Evolutionary conservation across 805 yeast species (phyloP).

Genomic region (Starmerella khaoyaiensis): DNA sequence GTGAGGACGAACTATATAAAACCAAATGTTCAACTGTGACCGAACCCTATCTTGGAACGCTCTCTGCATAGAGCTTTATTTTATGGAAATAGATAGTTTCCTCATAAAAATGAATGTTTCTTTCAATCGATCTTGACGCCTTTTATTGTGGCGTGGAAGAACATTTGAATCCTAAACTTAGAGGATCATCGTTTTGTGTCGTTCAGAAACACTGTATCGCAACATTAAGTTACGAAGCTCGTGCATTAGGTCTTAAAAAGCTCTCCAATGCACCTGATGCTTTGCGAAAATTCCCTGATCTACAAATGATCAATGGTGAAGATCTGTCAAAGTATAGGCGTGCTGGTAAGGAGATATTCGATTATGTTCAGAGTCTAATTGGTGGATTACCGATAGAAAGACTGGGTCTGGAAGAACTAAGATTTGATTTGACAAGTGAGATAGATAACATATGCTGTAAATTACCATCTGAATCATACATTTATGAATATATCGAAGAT

Average conservation of each 20-base stretch:
- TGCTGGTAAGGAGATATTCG: slow-evolving; percentile 24
- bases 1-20: no score
- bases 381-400: slow-evolving; percentile 23
- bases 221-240: slow-evolving; percentile 26
- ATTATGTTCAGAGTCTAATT: slow-evolving; percentile 16
- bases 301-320: slow-evolving; percentile 26
- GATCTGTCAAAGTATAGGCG: slow-evolving; percentile 23
- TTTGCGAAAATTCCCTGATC: slow-evolving; percentile 18
- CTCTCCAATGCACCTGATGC: slow-evolving; percentile 17
- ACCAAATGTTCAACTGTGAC: no score
- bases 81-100: no score
- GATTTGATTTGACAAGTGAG: slow-evolving; percentile 22
- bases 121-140: slow-evolving; percentile 27
- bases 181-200: slow-evolving; percentile 25
- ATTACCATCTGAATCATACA: background rate
- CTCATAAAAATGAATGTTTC: slow-evolving; percentile 16
- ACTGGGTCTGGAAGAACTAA: slow-evolving; percentile 27
- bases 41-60: no score
- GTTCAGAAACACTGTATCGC: slow-evolving; percentile 25
- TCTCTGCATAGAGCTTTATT: no score
- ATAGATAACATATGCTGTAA: slow-evolving; percentile 6
- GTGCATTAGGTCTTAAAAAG: slow-evolving; percentile 25
- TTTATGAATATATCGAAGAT: slow-evolving; percentile 1
- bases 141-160: slow-evolving; percentile 29
- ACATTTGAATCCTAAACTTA: slow-evolving; percentile 21